Conservation (phyloP, 2,329 filamentous ascomycete species). For the Monilinia polystroma region DNA sequence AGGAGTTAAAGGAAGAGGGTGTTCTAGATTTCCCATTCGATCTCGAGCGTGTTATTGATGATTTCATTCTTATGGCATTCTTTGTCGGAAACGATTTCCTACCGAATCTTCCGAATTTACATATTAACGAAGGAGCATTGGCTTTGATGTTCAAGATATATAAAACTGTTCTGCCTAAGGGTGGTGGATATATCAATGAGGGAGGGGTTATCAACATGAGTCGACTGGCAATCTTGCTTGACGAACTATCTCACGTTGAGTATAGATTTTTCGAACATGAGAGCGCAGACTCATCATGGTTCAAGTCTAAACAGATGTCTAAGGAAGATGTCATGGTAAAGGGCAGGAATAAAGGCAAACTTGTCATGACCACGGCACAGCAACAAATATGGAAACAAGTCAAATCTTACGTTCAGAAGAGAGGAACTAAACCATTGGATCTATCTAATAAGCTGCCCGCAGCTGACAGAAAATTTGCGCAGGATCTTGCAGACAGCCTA, state of each 20-base stretch:
- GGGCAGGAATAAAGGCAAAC: conserved; percentile 59
- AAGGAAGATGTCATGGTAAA: conserved; percentile 66
- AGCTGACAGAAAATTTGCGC: conserved; percentile 87
- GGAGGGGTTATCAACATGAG: conserved; percentile 86
- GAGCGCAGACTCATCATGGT: conserved; percentile 85
- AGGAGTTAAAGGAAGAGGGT: conserved; percentile 77
- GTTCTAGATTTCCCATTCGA: conserved; percentile 77
- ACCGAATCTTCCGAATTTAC: conserved; percentile 90
- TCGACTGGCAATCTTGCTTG: conserved; percentile 72
- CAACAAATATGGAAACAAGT: conserved; percentile 80
- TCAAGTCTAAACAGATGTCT: conserved; percentile 78
- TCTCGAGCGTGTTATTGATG: conserved; percentile 94
- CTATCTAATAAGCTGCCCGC: conserved; percentile 73
- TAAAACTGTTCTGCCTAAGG: conserved; percentile 82
- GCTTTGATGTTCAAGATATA: conserved; percentile 98
- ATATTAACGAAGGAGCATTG: conserved; percentile 97
- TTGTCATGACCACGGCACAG: conserved; percentile 76
- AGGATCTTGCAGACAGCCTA: conserved; percentile 74
- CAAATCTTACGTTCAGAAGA: conserved; percentile 76
- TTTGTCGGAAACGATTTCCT: conserved; percentile 99
- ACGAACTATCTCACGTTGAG: conserved; percentile 85
- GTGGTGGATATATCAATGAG: conserved; percentile 95
- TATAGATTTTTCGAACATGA: conserved; percentile 91
- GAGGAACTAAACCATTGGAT: conserved; percentile 64
- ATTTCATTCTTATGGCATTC: conserved; percentile 99